phyloP scores from a whole-genome alignment of 2,329 filamentous ascomycete species.

The Trichoderma hamatum region DNA sequence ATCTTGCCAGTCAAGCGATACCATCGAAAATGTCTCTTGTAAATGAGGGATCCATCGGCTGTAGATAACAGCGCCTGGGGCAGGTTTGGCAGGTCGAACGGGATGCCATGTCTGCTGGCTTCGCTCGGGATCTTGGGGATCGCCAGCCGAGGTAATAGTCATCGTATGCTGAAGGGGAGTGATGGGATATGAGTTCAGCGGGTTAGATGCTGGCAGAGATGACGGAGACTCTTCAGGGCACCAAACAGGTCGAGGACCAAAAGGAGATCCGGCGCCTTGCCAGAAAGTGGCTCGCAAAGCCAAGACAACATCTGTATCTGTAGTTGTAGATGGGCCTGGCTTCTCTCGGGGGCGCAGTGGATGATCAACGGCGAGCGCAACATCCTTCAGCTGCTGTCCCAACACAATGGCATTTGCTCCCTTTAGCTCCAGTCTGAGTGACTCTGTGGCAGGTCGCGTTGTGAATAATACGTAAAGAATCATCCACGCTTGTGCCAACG shows the following conservation, averaged over 20 bases:
- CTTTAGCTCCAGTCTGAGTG: slow-evolving; percentile 50
- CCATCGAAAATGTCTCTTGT: slow-evolving; percentile 75
- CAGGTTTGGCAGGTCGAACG: slow-evolving; percentile 70
- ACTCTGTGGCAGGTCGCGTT: slow-evolving; percentile 51
- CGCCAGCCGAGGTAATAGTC: slow-evolving; percentile 44
- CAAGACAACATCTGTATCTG: slow-evolving; percentile 43
- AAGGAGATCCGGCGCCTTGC: slow-evolving; percentile 70
- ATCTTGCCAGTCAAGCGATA: slow-evolving; percentile 70
- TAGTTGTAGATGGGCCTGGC: slow-evolving; percentile 31
- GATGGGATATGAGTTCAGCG: slow-evolving; percentile 52
- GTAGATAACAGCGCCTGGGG: slow-evolving; percentile 71
- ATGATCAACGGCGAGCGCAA: slow-evolving; percentile 55
- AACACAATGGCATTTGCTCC: slow-evolving; percentile 44
- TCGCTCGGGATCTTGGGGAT: slow-evolving; percentile 46
- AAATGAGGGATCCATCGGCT: slow-evolving; percentile 78
- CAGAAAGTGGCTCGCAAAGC: slow-evolving; percentile 63
- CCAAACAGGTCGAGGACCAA: slow-evolving; percentile 67
- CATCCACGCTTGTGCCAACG: slow-evolving; percentile 56
- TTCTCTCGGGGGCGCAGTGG: slow-evolving; percentile 43
- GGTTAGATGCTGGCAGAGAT: slow-evolving; percentile 41
- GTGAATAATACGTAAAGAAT: slow-evolving; percentile 57
- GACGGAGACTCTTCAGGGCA: slow-evolving; percentile 50
- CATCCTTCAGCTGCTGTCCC: slow-evolving; percentile 48
- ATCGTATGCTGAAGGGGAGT: slow-evolving; percentile 53
- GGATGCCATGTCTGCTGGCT: slow-evolving; percentile 67